Evolutionary conservation across 2,329 filamentous ascomycete genomes (phyloP), one percentile per base, ranked within the genome.

Genomic region (Cercospora zeae-maydis): DNA sequence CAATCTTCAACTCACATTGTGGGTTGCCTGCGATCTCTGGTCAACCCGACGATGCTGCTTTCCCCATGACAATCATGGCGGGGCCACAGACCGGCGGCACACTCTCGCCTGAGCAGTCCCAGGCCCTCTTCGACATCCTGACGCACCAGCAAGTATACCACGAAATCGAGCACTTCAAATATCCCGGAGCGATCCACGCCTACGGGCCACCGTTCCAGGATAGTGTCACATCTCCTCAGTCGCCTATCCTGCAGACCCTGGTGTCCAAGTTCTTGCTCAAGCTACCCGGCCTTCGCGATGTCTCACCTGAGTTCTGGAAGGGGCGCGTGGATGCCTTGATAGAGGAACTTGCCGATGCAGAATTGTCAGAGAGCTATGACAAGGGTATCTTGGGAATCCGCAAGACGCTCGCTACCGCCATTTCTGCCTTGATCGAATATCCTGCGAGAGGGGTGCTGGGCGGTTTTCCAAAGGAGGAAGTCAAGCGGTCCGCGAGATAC

Each of bases 291-390:
- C 75, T 91, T 39, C 81, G 82, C 56, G 83, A 87, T 63, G 79
- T 93, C 2, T 81, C 85, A 0, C 73, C 78, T 1, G 83, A 84
- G 2, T 91, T 90, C 75, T 92, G 88, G 88, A 81, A 80, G 34
- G 78, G 81, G n/a, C 81, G 84, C 49, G 79, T 88, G 24, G 82
- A 85, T 67, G 81, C 82, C 1, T 75, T 91, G 14, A 78, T 91
- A 69, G 77, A 79, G 69, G 81, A 85, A 70, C 78, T 93, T 59
- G 86, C 83, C 8, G 82, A 86, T 33, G 88, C 86, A 1, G 86
- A 91, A 56, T 78, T 93, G 33, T 92, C 88, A 1, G 90, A 93
- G 75, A 92, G 88, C 73, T 93, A 92, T 71, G 90, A 93, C 74
- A 92, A 92, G 75, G 90, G 88, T 13, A 82, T 86, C 0, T 77